Evolutionary conservation across 306 rosid species (phyloP).

Genomic region (Oemleria cerasiformis): DNA sequence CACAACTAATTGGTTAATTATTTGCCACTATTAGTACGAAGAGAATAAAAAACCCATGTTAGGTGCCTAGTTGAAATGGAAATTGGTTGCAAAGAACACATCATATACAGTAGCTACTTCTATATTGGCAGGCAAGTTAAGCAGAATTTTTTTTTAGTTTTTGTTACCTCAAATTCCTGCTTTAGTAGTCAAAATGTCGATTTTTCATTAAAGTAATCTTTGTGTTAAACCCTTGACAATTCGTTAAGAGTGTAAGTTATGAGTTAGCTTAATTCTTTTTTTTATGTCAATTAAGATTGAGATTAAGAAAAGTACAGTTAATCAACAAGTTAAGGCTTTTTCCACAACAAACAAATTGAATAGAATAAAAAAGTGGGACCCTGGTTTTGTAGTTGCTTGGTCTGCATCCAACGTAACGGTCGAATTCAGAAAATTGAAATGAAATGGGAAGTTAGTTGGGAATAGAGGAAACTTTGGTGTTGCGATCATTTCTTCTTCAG

Average conservation of each 20-base stretch:
- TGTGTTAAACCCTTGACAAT: conserved; percentile 15
- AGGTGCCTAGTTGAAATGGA: conserved; percentile 5
- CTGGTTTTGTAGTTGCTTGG: conserved; percentile 29
- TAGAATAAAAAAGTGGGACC: conserved; percentile 25
- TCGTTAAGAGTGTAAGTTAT: background rate
- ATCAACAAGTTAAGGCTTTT: conserved; percentile 8
- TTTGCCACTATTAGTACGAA: too few species aligned
- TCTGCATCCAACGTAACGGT: conserved; percentile 46
- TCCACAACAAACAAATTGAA: conserved; percentile 7
- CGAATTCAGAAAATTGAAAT: conserved; percentile 25
- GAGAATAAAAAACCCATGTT: background rate
- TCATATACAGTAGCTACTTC: conserved; percentile 7
- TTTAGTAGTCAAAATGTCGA: conserved; percentile 20
- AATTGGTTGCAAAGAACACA: conserved; percentile 11
- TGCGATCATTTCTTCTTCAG: conserved; percentile 19
- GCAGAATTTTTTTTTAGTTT: background rate
- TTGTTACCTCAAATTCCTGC: background rate
- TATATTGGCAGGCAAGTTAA: background rate
- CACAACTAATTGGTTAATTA: too few species aligned
- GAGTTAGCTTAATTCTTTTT: background rate
- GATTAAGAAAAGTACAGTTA: conserved; percentile 12
- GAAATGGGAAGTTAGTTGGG: conserved; percentile 39
- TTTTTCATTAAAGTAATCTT: background rate
- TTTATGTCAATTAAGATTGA: conserved; percentile 5
- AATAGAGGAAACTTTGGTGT: conserved; percentile 14